Evolutionary conservation across 2,329 filamentous ascomycete species (phyloP).

Genomic region (Allantophomopsis cytisporea): DNA sequence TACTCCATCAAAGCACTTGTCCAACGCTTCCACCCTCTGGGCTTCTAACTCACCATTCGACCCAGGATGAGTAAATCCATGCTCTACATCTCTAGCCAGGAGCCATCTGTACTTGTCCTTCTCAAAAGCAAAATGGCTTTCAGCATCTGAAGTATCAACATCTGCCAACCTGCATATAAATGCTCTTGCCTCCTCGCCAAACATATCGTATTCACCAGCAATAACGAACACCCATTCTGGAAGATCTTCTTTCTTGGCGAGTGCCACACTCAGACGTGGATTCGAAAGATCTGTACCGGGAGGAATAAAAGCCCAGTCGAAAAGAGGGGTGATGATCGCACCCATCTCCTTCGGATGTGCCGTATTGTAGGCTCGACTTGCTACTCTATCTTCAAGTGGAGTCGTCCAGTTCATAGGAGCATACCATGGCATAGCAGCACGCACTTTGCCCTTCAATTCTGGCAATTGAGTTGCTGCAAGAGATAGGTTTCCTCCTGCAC

Average conservation of each 20-base stretch:
- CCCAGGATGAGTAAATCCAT: slow-evolving; percentile 9
- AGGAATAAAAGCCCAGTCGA: slow-evolving; percentile 12
- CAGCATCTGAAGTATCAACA: slow-evolving; percentile 2
- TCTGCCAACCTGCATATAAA: slow-evolving; percentile 6
- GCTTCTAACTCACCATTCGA: slow-evolving; percentile 5
- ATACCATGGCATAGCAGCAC: slow-evolving; percentile 28
- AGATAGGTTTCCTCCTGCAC: slow-evolving; percentile 34
- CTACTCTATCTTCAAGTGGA: slow-evolving; percentile 14
- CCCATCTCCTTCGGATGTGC: slow-evolving; percentile 5
- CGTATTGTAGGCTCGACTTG: slow-evolving; percentile 18
- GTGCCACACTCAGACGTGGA: slow-evolving; percentile 11
- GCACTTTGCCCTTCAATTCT: slow-evolving; percentile 16
- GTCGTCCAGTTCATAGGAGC: slow-evolving; percentile 27
- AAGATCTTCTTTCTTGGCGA: slow-evolving; percentile 8
- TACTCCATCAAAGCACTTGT: slow-evolving; percentile 6
- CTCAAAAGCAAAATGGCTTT: slow-evolving; percentile 6
- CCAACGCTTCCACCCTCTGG: slow-evolving; percentile 2
- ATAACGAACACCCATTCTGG: slow-evolving; percentile 12
- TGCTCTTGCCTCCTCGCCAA: slow-evolving; percentile 8
- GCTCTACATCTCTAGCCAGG: slow-evolving; percentile 6
- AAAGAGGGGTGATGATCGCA: slow-evolving; percentile 1
- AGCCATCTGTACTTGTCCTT: slow-evolving; percentile 8
- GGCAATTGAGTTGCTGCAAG: slow-evolving; percentile 26
- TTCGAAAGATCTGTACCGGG: slow-evolving; percentile 11
- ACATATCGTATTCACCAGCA: slow-evolving; percentile 10